Percentiles rank a stretch among this genome's conserved stretches.
phyloP scores from a whole-genome alignment of 2,329 filamentous ascomycete genomes.

The Clarireedia monteithiana region DNA sequence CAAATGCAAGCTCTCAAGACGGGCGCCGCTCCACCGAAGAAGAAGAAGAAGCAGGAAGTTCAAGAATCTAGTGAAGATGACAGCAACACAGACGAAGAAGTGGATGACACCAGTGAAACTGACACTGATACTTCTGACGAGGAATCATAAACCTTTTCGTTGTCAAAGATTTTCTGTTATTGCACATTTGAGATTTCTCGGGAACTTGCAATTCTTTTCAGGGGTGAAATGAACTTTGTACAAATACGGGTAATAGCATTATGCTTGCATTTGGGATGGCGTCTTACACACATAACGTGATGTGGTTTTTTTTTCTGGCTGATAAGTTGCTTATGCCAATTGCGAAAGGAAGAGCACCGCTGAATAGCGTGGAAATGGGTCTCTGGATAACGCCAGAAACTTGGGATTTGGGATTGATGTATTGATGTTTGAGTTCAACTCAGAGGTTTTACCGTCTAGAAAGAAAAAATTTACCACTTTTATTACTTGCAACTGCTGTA shows the following conservation, averaged over 20 bases:
- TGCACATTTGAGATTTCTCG: not conserved
- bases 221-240: constrained; percentile 2
- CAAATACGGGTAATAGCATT: constrained; percentile 1
- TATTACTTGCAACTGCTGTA: too few relatives aligned
- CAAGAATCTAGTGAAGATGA: constrained; percentile 66
- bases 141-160: constrained; percentile 12
- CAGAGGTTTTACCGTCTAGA: too few relatives aligned
- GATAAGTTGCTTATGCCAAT: too few relatives aligned
- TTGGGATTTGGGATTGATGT: too few relatives aligned
- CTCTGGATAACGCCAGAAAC: too few relatives aligned
- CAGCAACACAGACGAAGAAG: constrained; percentile 69
- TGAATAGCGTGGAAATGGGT: too few relatives aligned
- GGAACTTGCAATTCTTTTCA: constrained; percentile 5
- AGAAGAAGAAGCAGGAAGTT: constrained; percentile 48
- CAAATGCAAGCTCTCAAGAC: constrained; percentile 86
- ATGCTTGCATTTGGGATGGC: constrained; percentile 6
- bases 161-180: not conserved
- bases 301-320: constrained; percentile 6
- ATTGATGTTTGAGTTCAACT: too few relatives aligned
- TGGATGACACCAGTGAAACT: constrained; percentile 56
- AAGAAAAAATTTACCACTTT: too few relatives aligned
- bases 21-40: constrained; percentile 48
- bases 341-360: too few relatives aligned
- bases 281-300: constrained; percentile 5
- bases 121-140: constrained; percentile 46